These are phyloP conservation scores for Trypanosoma melophagium DNA, from an alignment of 208 protist species.

Conservation along the genomic window DNA sequence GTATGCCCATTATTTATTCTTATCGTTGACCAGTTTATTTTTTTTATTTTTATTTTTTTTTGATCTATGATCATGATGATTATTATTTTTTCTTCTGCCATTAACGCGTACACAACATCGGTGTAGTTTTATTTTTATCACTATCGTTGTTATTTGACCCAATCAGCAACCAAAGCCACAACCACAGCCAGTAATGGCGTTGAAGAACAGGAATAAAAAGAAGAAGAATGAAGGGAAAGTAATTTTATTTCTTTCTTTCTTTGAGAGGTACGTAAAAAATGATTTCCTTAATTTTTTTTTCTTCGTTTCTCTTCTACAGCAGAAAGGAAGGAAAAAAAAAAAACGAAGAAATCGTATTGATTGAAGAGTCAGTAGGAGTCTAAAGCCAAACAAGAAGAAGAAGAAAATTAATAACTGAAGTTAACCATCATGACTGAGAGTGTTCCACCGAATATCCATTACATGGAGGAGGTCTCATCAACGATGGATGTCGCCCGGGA, in stretches of 20 bases:
- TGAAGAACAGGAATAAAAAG: neutral
- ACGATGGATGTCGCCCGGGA: conserved; percentile 64
- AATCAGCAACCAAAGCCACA: too few relatives aligned
- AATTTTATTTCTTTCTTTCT: neutral
- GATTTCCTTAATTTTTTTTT: neutral
- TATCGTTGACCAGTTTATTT: too few relatives aligned
- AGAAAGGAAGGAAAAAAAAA: neutral
- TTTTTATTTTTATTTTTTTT: too few relatives aligned
- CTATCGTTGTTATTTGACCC: too few relatives aligned
- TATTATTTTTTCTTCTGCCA: too few relatives aligned
- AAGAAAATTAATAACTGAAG: neutral
- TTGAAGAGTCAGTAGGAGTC: too few relatives aligned
- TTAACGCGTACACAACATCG: too few relatives aligned
- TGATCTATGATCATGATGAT: too few relatives aligned
- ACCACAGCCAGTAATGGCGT: neutral
- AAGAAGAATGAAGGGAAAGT: neutral
- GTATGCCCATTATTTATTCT: too few relatives aligned
- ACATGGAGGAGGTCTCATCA: conserved; percentile 44
- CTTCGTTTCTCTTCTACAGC: conserved; percentile 1
- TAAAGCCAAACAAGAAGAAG: neutral
- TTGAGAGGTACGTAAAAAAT: neutral
- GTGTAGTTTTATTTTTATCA: too few relatives aligned
- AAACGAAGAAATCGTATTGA: neutral
- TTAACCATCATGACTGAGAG: neutral
- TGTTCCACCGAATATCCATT: conserved; percentile 35